Percentiles rank a stretch among this genome's conserved stretches.
These are phyloP conservation scores for Simplicillium aogashimaense DNA, from an alignment of 2,329 filamentous ascomycete species.

Conservation along the genomic window DNA sequence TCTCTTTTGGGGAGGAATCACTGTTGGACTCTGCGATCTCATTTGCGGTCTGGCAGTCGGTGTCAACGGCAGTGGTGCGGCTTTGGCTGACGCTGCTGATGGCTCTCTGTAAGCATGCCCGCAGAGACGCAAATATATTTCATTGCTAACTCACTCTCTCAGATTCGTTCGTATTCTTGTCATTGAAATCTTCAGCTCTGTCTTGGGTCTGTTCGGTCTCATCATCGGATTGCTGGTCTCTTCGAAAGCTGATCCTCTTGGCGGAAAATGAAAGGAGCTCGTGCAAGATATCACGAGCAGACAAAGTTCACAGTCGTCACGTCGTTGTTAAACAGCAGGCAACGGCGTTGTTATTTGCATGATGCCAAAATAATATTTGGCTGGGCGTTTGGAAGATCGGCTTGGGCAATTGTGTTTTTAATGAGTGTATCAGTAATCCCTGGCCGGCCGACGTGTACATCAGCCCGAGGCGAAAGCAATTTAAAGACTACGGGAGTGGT, in stretches of 20 bases:
- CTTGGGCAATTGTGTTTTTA: slow-evolving; percentile 18
- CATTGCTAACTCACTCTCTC: slow-evolving; percentile 3
- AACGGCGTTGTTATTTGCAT: slow-evolving; percentile 7
- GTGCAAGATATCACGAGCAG: too few species aligned
- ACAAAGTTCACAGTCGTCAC: too few species aligned
- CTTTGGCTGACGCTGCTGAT: slow-evolving; percentile 91
- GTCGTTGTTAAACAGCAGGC: too few species aligned
- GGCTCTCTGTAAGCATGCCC: slow-evolving; percentile 61
- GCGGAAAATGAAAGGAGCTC: slow-evolving; percentile 7
- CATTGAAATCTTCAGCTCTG: slow-evolving; percentile 98
- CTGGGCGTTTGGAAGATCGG: slow-evolving; percentile 30
- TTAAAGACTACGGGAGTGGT: slow-evolving; percentile 9
- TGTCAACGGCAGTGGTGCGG: slow-evolving; percentile 95
- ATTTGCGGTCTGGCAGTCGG: slow-evolving; percentile 94
- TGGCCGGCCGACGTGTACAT: slow-evolving; percentile 21
- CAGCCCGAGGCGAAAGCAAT: slow-evolving; percentile 15
- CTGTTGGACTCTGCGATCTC: slow-evolving; percentile 91
- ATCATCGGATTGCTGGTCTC: slow-evolving; percentile 89
- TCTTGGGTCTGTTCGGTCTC: slow-evolving; percentile 89
- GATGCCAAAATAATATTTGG: slow-evolving; percentile 12
- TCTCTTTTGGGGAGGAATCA: slow-evolving; percentile 90
- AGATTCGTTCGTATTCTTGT: slow-evolving; percentile 99
- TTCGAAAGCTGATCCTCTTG: slow-evolving; percentile 52
- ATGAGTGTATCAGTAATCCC: slow-evolving; percentile 23
- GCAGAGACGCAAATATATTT: slow-evolving; percentile 2